Evolutionary conservation across 1,139 yeast species (phyloP), one percentile per base, ranked within the genome.

Genomic region (Diutina mesorugosa): DNA sequence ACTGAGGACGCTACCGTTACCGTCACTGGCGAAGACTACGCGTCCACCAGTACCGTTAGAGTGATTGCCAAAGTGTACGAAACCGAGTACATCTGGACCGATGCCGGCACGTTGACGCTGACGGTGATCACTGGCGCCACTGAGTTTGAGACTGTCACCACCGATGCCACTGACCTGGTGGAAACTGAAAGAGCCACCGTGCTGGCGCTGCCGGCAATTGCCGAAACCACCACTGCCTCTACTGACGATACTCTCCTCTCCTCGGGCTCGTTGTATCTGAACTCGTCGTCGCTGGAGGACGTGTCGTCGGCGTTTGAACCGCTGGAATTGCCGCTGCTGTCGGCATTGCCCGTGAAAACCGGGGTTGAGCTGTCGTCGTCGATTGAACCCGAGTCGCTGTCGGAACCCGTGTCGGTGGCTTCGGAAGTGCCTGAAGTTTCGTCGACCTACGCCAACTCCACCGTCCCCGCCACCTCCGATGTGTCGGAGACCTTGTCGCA

Each of bases 11-110:
- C 28, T 21, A 50, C 53, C 18, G 18, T 32, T 7, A 29, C 35
- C 32, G 53, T 50, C 29, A 50, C 53, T 12, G 35, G 16, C 3
- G 53, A 32, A 1, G 53, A 50, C 18, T 30, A n/a, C 16, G 32
- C 41, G 12, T 50, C 53, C 26, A 50, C 53, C 29, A 30, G 29
- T 8, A 50, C 53, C 29, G 28, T 50, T 1, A 30, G 12, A 12
- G 16, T 50, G 28, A 29, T 50, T 38, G 53, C 45, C 29, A 50
- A 50, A 21, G 21, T 50, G 10, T 50, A 30, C 16, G 53, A 50
- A 50, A 50, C 53, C 28, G 53, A 50, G 32, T 50, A 50, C 28
- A 50, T 50, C 18, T 50, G 53, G 53, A 50, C 53, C 45, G 21
- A n/a, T 32, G 21, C 32, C 32, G 53, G 53, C 16, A n/a, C 41